Percentiles rank a stretch among this genome's conserved stretches.
phyloP scores from a whole-genome alignment of 2,329 filamentous ascomycete genomes.

The Tolypocladium tropicale region DNA sequence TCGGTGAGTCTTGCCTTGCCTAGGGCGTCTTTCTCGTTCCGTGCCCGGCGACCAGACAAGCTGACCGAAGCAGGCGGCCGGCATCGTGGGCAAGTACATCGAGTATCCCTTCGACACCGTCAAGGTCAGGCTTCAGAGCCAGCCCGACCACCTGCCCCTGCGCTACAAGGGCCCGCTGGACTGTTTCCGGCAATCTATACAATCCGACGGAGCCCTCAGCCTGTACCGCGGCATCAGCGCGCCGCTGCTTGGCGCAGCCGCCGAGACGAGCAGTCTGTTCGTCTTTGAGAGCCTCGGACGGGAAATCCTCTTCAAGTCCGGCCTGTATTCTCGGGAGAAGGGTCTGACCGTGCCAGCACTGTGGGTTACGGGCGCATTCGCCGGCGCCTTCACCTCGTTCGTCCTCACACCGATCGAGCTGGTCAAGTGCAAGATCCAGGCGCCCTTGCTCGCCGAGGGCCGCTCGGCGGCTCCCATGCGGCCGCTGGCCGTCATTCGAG shows the following conservation, averaged over 20 bases:
- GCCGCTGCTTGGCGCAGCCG: constrained; percentile 79
- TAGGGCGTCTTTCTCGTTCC: too few species aligned
- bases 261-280: constrained; percentile 88
- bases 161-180: constrained; percentile 81
- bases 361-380: constrained; percentile 71
- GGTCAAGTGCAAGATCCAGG: constrained; percentile 97
- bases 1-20: constrained; percentile 46
- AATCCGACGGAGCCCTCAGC: constrained; percentile 65
- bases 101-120: constrained; percentile 98
- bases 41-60: not conserved
- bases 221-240: constrained; percentile 91
- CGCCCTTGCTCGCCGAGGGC: constrained; percentile 40
- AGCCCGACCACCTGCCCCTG: constrained; percentile 72
- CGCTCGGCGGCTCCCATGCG: constrained; percentile 39
- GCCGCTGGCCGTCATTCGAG: constrained; percentile 61
- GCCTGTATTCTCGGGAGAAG: constrained; percentile 38
- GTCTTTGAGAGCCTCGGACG: constrained; percentile 76
- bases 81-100: constrained; percentile 87
- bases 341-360: constrained; percentile 66
- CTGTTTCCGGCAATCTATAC: constrained; percentile 82
- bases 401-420: constrained; percentile 92
- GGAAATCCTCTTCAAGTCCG: constrained; percentile 47
- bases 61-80: constrained; percentile 49
- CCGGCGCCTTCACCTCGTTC: constrained; percentile 81
- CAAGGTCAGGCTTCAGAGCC: constrained; percentile 95